Percentiles rank a stretch among this genome's conserved stretches.
Conservation (phyloP, 2,329 filamentous ascomycete species). For the Pyrenophora tritici-repentis region DNA sequence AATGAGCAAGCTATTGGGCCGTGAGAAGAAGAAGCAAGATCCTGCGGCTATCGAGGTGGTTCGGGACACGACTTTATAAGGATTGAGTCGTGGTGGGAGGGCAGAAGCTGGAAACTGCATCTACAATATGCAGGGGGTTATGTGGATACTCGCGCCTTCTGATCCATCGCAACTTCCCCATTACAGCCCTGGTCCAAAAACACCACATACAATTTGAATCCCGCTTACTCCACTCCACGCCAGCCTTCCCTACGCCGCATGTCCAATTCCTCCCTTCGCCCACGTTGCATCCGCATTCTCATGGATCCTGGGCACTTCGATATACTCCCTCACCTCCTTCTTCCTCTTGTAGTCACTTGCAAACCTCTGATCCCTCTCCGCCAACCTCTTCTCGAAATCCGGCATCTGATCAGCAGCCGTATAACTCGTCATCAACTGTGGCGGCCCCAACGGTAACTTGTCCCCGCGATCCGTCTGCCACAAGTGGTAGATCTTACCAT, state of each 20-base stretch:
- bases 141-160: too few species aligned
- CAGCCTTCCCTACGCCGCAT: constrained; percentile 1
- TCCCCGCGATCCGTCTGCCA: constrained; percentile 84
- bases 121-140: too few species aligned
- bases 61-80: constrained; percentile 21
- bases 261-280: constrained; percentile 39
- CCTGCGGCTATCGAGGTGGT: constrained; percentile 40
- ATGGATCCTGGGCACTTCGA: constrained; percentile 56
- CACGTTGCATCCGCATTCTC: constrained; percentile 56
- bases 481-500: constrained; percentile 84
- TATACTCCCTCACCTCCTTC: constrained; percentile 58
- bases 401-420: constrained; percentile 56
- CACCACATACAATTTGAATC: not conserved
- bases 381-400: constrained; percentile 52
- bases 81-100: not conserved
- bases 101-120: too few species aligned
- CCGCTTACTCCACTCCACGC: not conserved
- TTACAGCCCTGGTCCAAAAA: too few species aligned
- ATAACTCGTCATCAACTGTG: constrained; percentile 69
- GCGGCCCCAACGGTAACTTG: constrained; percentile 62
- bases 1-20: constrained; percentile 46
- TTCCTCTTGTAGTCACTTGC: constrained; percentile 59
- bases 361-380: constrained; percentile 60
- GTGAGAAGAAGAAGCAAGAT: constrained; percentile 24
- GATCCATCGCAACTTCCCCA: not conserved